Evolutionary conservation across 805 yeast genomes (phyloP).

Genomic region (Starmera quercuum): DNA sequence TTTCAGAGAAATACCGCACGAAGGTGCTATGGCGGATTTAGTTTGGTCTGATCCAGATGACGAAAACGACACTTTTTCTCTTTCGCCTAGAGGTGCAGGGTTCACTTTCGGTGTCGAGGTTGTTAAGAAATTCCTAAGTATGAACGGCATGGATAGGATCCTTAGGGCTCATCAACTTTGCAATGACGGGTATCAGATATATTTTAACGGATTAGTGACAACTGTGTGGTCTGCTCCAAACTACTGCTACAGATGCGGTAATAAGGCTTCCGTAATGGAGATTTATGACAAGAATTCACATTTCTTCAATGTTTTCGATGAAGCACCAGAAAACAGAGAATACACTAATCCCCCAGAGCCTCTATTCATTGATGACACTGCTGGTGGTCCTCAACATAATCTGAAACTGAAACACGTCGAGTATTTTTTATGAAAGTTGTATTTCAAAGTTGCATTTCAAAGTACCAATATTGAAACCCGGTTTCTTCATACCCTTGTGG

Average conservation of each 20-base stretch:
- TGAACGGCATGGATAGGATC: conserved; percentile 73
- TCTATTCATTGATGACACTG: conserved; percentile 6
- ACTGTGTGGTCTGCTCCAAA: conserved; percentile 99
- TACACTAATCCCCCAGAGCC: conserved; percentile 16
- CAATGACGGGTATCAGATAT: conserved; percentile 90
- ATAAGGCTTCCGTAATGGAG: conserved; percentile 94
- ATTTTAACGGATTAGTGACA: conserved; percentile 83
- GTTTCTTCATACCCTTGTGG: too few relatives aligned
- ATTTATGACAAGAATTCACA: conserved; percentile 60
- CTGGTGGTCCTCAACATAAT: conserved; percentile 3
- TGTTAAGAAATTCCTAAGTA: conserved; percentile 74
- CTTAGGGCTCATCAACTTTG: conserved; percentile 95
- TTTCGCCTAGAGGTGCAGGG: conserved; percentile 96
- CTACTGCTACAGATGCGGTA: conserved; percentile 95
- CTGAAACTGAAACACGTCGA: conserved; percentile 36
- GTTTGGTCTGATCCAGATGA: conserved; percentile 99
- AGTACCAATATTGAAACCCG: too few relatives aligned
- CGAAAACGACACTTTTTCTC: conserved; percentile 65
- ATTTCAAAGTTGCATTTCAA: too few relatives aligned
- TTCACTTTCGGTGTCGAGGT: conserved; percentile 91
- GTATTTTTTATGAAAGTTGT: conserved; percentile 33
- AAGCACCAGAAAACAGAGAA: conserved; percentile 87
- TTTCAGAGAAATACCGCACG: conserved; percentile 94
- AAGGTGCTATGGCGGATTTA: conserved; percentile 98
- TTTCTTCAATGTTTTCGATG: conserved; percentile 89